Conservation (phyloP, 176 grass and related monocot genomes). For the Avena atlantica region DNA sequence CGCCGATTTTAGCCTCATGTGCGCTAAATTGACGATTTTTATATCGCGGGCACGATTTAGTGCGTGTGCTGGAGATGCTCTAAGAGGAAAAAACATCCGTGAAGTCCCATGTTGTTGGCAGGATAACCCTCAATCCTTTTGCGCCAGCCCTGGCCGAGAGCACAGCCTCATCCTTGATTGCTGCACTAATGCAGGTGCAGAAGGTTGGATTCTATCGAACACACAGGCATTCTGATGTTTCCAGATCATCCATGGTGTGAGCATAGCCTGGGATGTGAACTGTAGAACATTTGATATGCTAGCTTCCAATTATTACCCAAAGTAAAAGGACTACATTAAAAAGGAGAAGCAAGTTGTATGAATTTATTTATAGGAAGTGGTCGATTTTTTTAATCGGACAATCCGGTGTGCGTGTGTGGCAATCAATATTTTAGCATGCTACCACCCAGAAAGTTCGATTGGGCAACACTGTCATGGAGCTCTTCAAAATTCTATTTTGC, state of each 20-base stretch:
- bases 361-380: slow-evolving; percentile 15
- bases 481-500: slow-evolving; percentile 6
- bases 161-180: too few relatives aligned
- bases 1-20: too few relatives aligned
- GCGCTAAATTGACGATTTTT: too few relatives aligned
- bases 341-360: neutral
- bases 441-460: slow-evolving; percentile 27
- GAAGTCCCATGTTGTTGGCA: too few relatives aligned
- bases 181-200: too few relatives aligned
- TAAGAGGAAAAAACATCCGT: too few relatives aligned
- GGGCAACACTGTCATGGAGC: neutral
- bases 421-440: slow-evolving; percentile 16
- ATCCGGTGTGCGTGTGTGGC: neutral
- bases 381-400: neutral
- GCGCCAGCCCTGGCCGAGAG: too few relatives aligned
- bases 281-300: neutral
- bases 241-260: neutral
- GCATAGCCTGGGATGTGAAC: slow-evolving; percentile 8
- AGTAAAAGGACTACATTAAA: neutral
- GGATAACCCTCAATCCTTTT: too few relatives aligned
- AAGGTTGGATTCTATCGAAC: too few relatives aligned
- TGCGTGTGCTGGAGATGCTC: too few relatives aligned
- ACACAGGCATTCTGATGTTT: too few relatives aligned
- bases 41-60: too few relatives aligned
- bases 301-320: neutral